phyloP scores from a whole-genome alignment of 164 flowering plant species.

The Stephania japonica region DNA sequence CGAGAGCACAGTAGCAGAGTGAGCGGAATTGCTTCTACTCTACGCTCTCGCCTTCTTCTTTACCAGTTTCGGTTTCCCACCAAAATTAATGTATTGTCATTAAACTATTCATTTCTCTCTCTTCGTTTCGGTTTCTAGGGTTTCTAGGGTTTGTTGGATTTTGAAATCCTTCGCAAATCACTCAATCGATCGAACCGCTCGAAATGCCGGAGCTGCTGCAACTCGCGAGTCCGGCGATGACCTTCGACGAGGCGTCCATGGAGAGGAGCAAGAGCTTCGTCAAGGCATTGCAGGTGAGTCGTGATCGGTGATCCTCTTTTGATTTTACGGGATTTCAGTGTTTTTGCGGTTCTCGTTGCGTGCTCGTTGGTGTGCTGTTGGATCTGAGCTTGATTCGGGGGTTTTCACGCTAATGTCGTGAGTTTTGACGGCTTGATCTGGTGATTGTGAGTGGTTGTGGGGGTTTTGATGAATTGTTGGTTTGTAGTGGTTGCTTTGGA shows the following conservation, averaged over 20 bases:
- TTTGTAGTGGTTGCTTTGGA: not conserved
- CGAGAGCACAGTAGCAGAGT: not conserved
- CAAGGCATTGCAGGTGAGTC: conserved; percentile 66
- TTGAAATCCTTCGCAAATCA: not conserved
- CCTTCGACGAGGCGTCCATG: conserved; percentile 83
- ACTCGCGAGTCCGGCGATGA: conserved; percentile 45
- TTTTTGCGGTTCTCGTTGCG: not conserved
- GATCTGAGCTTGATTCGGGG: conserved; percentile 13
- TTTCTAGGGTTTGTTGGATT: not conserved
- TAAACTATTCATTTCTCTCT: not conserved
- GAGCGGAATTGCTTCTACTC: not conserved
- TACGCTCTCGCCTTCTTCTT: not conserved
- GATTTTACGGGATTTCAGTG: not conserved
- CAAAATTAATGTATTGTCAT: not conserved
- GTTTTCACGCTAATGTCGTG: not conserved
- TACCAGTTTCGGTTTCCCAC: not conserved
- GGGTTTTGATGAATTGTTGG: not conserved
- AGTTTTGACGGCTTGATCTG: not conserved
- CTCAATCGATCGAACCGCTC: not conserved
- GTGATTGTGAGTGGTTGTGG: not conserved
- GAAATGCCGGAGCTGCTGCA: conserved; percentile 30
- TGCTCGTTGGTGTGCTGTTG: not conserved
- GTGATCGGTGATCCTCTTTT: not conserved
- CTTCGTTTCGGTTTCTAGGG: not conserved
- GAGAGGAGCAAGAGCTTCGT: conserved; percentile 85